These are phyloP conservation scores for Bipolaris victoriae DNA, from an alignment of 2,329 filamentous ascomycete genomes.

Conservation along the genomic window DNA sequence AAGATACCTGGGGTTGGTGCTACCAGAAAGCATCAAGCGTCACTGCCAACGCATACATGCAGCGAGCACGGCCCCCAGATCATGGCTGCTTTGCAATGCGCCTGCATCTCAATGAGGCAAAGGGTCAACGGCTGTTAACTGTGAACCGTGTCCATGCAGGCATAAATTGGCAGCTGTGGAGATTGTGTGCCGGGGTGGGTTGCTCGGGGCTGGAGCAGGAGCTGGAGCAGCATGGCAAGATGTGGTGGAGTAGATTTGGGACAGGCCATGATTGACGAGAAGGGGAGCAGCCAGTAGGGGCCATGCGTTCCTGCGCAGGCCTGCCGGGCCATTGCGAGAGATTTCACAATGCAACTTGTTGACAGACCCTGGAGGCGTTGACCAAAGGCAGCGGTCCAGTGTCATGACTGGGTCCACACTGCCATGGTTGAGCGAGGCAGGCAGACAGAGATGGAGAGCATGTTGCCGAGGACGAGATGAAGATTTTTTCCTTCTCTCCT, in stretches of 20 bases:
- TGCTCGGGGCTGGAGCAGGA: conserved; percentile 27
- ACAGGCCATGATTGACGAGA: conserved; percentile 33
- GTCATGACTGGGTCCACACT: conserved; percentile 16
- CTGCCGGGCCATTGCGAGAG: conserved; percentile 10
- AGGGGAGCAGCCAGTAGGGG: conserved; percentile 22
- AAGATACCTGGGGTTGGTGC: conserved; percentile 46
- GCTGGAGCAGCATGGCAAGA: conserved; percentile 26
- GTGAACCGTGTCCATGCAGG: conserved; percentile 38
- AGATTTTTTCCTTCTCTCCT: background rate
- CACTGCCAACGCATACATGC: conserved; percentile 36
- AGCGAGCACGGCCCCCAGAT: conserved; percentile 48
- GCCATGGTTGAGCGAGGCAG: background rate
- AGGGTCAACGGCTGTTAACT: conserved; percentile 48
- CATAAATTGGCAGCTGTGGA: conserved; percentile 44
- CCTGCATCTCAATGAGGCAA: conserved; percentile 41
- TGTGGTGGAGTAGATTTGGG: conserved; percentile 19
- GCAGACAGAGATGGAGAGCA: background rate
- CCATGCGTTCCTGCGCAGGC: conserved; percentile 30
- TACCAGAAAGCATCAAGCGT: conserved; percentile 37
- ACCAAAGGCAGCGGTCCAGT: conserved; percentile 14
- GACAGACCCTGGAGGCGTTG: conserved; percentile 11
- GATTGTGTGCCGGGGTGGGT: conserved; percentile 26
- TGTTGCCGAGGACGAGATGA: background rate
- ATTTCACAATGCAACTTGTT: conserved; percentile 7
- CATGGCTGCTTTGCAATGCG: conserved; percentile 36